Conservation (phyloP, 768 basidiomycete species). For the Sarcomyxa edulis region DNA sequence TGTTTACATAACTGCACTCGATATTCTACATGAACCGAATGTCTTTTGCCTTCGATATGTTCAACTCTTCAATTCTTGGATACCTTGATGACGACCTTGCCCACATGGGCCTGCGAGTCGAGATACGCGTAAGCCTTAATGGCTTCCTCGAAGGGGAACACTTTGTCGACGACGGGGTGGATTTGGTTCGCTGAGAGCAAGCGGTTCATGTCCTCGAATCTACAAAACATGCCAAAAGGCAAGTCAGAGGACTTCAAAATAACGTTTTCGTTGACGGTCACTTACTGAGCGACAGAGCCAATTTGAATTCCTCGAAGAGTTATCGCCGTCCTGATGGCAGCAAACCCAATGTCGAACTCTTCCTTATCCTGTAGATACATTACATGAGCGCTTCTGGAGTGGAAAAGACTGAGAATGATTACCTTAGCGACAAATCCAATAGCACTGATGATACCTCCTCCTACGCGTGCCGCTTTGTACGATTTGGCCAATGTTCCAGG, state of each 20-base stretch:
- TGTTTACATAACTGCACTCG: too few relatives aligned
- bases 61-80: too few relatives aligned
- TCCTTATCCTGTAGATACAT: constrained; percentile 13
- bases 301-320: constrained; percentile 47
- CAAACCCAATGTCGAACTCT: constrained; percentile 23
- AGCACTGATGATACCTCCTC: constrained; percentile 39
- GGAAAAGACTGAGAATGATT: too few relatives aligned
- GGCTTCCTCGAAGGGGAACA: constrained; percentile 53
- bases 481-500: constrained; percentile 42
- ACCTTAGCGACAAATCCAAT: constrained; percentile 49
- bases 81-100: constrained; percentile 58
- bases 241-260: background rate
- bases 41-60: too few relatives aligned
- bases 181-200: constrained; percentile 40
- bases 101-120: constrained; percentile 51
- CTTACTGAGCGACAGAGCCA: constrained; percentile 55
- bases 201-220: constrained; percentile 49
- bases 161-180: constrained; percentile 48
- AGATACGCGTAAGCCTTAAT: constrained; percentile 48
- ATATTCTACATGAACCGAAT: too few relatives aligned
- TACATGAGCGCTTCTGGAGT: too few relatives aligned
- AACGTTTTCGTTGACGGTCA: background rate
- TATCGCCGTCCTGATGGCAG: constrained; percentile 32
- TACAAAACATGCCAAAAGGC: too few relatives aligned
- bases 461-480: constrained; percentile 29